phyloP scores from a whole-genome alignment of 495 filamentous ascomycete genomes.

The Pyrenula aspistea region DNA sequence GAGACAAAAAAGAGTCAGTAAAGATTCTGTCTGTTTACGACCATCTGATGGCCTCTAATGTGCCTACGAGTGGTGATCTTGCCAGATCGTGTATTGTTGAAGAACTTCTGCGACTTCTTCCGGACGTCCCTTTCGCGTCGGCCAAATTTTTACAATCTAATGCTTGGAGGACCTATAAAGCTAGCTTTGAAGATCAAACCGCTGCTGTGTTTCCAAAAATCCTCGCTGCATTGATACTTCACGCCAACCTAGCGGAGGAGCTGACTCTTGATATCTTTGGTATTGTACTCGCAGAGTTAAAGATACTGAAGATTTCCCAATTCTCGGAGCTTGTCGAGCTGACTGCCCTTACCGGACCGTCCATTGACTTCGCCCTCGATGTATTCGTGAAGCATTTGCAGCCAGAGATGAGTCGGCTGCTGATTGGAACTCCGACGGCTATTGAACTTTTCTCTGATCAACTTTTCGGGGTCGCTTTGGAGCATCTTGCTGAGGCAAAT shows the following conservation, averaged over 20 bases:
- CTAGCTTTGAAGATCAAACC: constrained; percentile 2
- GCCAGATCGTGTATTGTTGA: constrained; percentile 2
- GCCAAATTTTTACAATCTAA: constrained; percentile 13
- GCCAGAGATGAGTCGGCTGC: constrained; percentile 20
- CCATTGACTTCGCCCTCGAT: constrained; percentile 26
- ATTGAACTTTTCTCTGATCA: constrained; percentile 22
- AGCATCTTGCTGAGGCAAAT: constrained; percentile 33
- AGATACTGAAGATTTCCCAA: constrained; percentile 14
- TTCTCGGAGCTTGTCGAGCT: constrained; percentile 19
- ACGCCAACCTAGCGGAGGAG: constrained; percentile 19
- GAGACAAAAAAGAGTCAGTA: background rate
- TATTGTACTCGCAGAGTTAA: constrained; percentile 16
- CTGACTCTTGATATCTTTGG: constrained; percentile 27
- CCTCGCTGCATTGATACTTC: constrained; percentile 18
- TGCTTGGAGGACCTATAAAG: constrained; percentile 8
- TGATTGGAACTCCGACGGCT: constrained; percentile 17
- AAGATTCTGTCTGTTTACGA: background rate
- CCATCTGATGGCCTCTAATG: background rate
- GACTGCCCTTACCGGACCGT: constrained; percentile 26
- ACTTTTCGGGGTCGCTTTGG: constrained; percentile 31
- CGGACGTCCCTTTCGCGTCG: constrained; percentile 13
- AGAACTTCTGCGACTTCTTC: constrained; percentile 10
- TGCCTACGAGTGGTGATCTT: background rate
- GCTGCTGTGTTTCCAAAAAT: constrained; percentile 3
- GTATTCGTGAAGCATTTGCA: constrained; percentile 31